Evolutionary conservation across 2,329 filamentous ascomycete genomes (phyloP).

Genomic region (Beauveria bassiana): DNA sequence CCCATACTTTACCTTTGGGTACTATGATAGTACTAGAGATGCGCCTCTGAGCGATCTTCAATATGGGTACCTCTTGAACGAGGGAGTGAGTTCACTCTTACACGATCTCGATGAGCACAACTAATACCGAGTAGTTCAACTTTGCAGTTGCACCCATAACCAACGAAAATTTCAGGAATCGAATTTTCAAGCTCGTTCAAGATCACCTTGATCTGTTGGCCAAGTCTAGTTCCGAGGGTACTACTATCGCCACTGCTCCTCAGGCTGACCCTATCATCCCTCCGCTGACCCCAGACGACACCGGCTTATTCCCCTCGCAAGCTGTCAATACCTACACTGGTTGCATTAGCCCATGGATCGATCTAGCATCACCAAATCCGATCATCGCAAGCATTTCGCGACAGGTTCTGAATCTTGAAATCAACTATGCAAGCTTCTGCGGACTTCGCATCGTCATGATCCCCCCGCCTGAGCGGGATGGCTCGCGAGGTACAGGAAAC

Average conservation of each 20-base stretch:
- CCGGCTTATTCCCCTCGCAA: constrained; percentile 59
- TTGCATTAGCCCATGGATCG: constrained; percentile 85
- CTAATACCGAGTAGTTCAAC: constrained; percentile 52
- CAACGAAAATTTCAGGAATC: constrained; percentile 61
- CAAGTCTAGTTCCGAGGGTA: constrained; percentile 28
- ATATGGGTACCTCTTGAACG: constrained; percentile 59
- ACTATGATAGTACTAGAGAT: constrained; percentile 60
- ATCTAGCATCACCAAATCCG: constrained; percentile 75
- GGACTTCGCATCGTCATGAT: constrained; percentile 79
- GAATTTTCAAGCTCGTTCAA: constrained; percentile 56
- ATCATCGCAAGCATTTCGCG: constrained; percentile 78
- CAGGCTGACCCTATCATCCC: constrained; percentile 51
- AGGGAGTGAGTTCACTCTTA: constrained; percentile 48
- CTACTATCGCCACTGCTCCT: constrained; percentile 35
- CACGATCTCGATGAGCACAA: constrained; percentile 13
- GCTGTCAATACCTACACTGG: constrained; percentile 68
- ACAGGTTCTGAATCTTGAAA: constrained; percentile 82
- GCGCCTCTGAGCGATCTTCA: constrained; percentile 55
- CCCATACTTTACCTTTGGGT: constrained; percentile 61
- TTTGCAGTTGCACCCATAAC: constrained; percentile 75
- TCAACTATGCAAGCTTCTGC: constrained; percentile 93
- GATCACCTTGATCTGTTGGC: constrained; percentile 43
- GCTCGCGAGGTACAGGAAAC: constrained; percentile 41
- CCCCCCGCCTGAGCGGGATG: constrained; percentile 63
- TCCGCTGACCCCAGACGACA: constrained; percentile 73